Percentiles rank a stretch among this genome's conserved stretches.
phyloP scores from a whole-genome alignment of 2,329 filamentous ascomycete genomes.

The Aspergillaceae sp. region DNA sequence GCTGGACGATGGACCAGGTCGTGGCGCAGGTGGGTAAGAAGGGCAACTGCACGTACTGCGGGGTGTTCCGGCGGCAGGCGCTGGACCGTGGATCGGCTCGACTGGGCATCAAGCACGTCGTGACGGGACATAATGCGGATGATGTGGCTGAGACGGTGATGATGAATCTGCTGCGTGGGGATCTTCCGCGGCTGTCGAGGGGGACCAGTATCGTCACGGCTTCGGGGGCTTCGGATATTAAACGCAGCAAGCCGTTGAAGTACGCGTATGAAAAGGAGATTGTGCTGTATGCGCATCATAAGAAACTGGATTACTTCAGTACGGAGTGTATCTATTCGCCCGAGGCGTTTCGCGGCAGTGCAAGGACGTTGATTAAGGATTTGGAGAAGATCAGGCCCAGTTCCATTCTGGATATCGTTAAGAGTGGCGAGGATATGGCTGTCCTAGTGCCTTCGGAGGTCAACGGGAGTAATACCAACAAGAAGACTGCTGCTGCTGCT shows the following conservation, averaged over 20 bases:
- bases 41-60: constrained; percentile 97
- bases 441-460: constrained; percentile 62
- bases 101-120: constrained; percentile 81
- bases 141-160: constrained; percentile 95
- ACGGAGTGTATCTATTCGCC: constrained; percentile 98
- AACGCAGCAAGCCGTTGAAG: constrained; percentile 91
- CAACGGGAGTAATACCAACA: constrained; percentile 16
- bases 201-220: constrained; percentile 85
- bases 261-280: constrained; percentile 99
- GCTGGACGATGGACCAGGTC: constrained; percentile 99
- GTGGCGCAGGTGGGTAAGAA: constrained; percentile 95
- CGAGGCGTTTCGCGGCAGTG: constrained; percentile 90
- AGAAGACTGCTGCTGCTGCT: constrained; percentile 11
- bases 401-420: constrained; percentile 88
- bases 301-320: constrained; percentile 93
- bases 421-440: constrained; percentile 94
- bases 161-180: constrained; percentile 91
- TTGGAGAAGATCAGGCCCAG: constrained; percentile 87
- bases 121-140: constrained; percentile 96
- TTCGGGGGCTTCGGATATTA: constrained; percentile 72
- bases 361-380: constrained; percentile 86
- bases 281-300: constrained; percentile 93
- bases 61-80: constrained; percentile 89
- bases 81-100: constrained; percentile 85
- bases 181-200: constrained; percentile 75